Conservation (phyloP, 1,284 basidiomycete species). For the Ceratobasidium sp. region DNA sequence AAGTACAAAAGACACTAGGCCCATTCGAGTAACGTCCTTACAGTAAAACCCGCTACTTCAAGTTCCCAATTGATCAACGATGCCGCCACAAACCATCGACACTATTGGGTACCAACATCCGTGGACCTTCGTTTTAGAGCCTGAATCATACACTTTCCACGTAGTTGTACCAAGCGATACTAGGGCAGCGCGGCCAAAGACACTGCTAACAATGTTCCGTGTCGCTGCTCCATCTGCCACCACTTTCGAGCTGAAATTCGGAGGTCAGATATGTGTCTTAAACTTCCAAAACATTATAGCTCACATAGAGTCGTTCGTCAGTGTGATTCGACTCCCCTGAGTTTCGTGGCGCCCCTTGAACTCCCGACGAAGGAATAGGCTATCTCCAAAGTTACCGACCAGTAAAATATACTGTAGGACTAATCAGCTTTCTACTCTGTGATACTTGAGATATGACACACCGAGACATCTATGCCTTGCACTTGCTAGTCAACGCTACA, state of each 20-base stretch:
- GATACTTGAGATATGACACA: not conserved
- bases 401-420: conserved; percentile 34
- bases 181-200: conserved; percentile 3
- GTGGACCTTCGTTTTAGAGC: too few species aligned
- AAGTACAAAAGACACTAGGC: too few species aligned
- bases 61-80: too few species aligned
- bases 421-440: not conserved
- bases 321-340: conserved; percentile 12
- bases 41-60: too few species aligned
- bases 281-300: not conserved
- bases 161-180: too few species aligned
- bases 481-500: conserved; percentile 19
- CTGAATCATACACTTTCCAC: too few species aligned
- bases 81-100: too few species aligned
- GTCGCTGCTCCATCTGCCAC: conserved; percentile 27
- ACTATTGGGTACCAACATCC: too few species aligned
- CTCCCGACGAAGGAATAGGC: conserved; percentile 27
- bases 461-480: not conserved
- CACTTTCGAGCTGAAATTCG: conserved; percentile 5
- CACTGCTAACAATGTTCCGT: not conserved
- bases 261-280: not conserved
- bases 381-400: conserved; percentile 44
- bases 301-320: conserved; percentile 41
- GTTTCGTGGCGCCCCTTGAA: conserved; percentile 10
- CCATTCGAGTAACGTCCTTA: too few species aligned